Conservation (phyloP, 768 basidiomycete species). For the Psilocybe cyanescens region DNA sequence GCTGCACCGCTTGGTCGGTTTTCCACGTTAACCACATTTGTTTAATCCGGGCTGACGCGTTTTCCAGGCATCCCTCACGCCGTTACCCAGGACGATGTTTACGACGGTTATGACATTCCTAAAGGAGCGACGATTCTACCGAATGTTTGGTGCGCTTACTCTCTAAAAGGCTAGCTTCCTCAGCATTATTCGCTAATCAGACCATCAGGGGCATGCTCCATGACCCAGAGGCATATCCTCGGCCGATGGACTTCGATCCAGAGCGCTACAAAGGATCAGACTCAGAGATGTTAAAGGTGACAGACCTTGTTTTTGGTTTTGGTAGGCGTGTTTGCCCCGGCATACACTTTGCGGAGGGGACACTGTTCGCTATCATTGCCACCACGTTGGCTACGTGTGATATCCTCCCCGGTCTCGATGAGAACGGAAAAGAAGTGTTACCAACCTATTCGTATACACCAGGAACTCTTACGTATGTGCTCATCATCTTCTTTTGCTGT, state of each 20-base stretch:
- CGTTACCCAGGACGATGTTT: conserved; percentile 22
- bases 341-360: conserved; percentile 33
- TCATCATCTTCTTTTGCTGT: conserved; percentile 11
- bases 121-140: conserved; percentile 54
- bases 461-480: conserved; percentile 24
- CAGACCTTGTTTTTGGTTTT: conserved; percentile 43
- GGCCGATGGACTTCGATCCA: conserved; percentile 60
- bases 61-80: conserved; percentile 25
- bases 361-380: conserved; percentile 31
- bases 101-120: conserved; percentile 24
- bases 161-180: not conserved
- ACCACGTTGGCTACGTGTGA: conserved; percentile 38
- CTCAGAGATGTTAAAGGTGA: conserved; percentile 35
- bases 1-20: conserved; percentile 43
- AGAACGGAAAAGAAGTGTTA: conserved; percentile 27
- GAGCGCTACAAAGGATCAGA: conserved; percentile 53
- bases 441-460: conserved; percentile 22
- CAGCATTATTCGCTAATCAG: not conserved
- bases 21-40: not conserved
- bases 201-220: conserved; percentile 49
- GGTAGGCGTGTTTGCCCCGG: conserved; percentile 53
- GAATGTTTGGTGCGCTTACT: conserved; percentile 47
- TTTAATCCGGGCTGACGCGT: not conserved
- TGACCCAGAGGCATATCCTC: conserved; percentile 55
- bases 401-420: conserved; percentile 34